Percentiles rank a stretch among this genome's conserved stretches.
These are phyloP conservation scores for Aegilops speltoides DNA, from an alignment of 176 grass and related monocot species.

Conservation along the genomic window DNA sequence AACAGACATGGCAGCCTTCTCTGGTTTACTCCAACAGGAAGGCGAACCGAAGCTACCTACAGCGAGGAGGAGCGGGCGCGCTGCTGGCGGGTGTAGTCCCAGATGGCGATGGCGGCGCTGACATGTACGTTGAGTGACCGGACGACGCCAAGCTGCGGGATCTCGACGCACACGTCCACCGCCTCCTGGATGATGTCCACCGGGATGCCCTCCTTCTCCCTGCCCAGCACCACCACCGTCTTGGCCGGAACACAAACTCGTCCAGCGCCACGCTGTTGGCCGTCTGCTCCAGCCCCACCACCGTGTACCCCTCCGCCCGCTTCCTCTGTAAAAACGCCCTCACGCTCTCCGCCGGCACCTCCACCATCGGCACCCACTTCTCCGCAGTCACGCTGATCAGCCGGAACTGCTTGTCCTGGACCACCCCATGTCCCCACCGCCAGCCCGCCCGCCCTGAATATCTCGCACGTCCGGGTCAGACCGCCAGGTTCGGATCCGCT, in stretches of 20 bases:
- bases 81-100: constrained; percentile 88
- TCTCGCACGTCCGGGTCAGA: constrained; percentile 89
- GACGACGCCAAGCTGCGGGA: constrained; percentile 85
- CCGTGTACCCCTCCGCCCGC: constrained; percentile 58
- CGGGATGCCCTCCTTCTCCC: constrained; percentile 91
- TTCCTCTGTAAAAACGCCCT: constrained; percentile 72
- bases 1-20: neutral
- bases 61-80: neutral
- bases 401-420: constrained; percentile 89
- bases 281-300: constrained; percentile 91
- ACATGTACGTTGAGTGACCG: constrained; percentile 96
- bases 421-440: constrained; percentile 65
- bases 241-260: constrained; percentile 61
- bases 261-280: constrained; percentile 76
- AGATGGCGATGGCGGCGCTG: constrained; percentile 84
- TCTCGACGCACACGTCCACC: constrained; percentile 86
- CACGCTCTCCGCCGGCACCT: constrained; percentile 63
- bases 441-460: constrained; percentile 69
- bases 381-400: constrained; percentile 95
- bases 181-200: constrained; percentile 82
- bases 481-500: constrained; percentile 90
- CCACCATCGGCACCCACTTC: constrained; percentile 84
- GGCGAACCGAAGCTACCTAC: neutral
- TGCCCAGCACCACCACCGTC: constrained; percentile 63
- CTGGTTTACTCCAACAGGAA: neutral